Base-by-base conservation (phyloP, 2,329 filamentous ascomycete genomes). In the Lithohypha guttulata region DNA sequence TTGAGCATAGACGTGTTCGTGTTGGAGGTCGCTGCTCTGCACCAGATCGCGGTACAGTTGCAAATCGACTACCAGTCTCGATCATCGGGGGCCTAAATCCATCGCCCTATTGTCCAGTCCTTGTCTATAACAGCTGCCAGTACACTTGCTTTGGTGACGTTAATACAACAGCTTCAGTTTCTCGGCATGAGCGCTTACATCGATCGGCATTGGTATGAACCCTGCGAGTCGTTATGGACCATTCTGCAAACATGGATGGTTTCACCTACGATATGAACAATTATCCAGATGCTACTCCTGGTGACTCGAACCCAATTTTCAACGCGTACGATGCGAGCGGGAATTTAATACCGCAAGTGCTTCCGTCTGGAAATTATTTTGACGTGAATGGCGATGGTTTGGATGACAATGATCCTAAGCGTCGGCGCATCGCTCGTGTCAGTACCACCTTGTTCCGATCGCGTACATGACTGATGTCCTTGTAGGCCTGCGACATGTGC, bases 401-500 rank as follows among this genome's bases (percentile, higher is more conserved):
- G 37, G 68, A 70, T 51, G 71, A 72, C 39, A 84, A 79, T 52
- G 89, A 95, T 55, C 77, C 86, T 14, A 96, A 94, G 69, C 73
- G 86, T 57, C 74, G 87, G 61, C 77, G 86, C 55, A 94, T 94
- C 53, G 85, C 86, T 44, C 76, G 84, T 65, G 84, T 89, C 72
- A 67, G 77, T 55, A 31, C 8, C 31, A 25, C 22, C 21, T 31
- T n/a, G 17, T 11, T n/a, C 8, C 10, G 19, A 30, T 37, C 13
- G 28, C 13, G 14, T 15, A 26, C 32, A 46, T 30, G 41, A 35
- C 43, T 47, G 49, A 47, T 34, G 8, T 23, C 22, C 8, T 21
- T 48, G 31, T 53, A 87, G 83, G 86, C 86, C 36, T 94, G 86
- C 65, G 87, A 94, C 54, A 93, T 93, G 86, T 96, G 89, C 59